Evolutionary conservation across 1,284 basidiomycete genomes (phyloP).

Genomic region (Ganoderma multipileum): DNA sequence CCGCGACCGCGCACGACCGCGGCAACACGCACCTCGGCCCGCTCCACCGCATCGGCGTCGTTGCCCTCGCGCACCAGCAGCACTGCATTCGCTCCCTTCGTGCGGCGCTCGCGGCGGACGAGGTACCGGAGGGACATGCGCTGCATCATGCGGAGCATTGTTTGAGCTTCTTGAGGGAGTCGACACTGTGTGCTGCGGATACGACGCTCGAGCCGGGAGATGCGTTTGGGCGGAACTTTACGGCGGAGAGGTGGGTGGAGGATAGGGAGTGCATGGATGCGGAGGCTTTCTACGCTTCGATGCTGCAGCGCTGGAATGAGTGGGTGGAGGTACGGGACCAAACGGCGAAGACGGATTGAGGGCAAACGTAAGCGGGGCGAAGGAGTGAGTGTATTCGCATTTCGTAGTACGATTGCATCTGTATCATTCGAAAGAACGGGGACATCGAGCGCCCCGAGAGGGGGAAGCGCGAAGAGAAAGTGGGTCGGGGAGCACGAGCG

Average conservation of each 20-base stretch:
- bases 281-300: constrained; percentile 15
- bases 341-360: not conserved
- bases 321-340: constrained; percentile 8
- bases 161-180: constrained; percentile 37
- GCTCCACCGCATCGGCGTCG: constrained; percentile 38
- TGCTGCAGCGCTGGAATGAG: constrained; percentile 9
- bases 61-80: constrained; percentile 47
- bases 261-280: constrained; percentile 10
- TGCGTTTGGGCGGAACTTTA: constrained; percentile 28
- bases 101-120: constrained; percentile 21
- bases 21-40: constrained; percentile 43
- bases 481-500: not conserved
- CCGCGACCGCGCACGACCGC: constrained; percentile 34
- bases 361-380: not conserved
- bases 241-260: constrained; percentile 10
- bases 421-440: not conserved
- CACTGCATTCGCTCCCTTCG: constrained; percentile 43
- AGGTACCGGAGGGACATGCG: not conserved
- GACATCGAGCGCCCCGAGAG: not conserved
- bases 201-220: constrained; percentile 44
- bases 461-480: not conserved
- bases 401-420: not conserved
- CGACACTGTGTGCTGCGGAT: constrained; percentile 45
- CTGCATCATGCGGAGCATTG: constrained; percentile 29
- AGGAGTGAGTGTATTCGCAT: not conserved